Evolutionary conservation across 2,329 filamentous ascomycete species (phyloP).

Genomic region (Diaporthe velutina): DNA sequence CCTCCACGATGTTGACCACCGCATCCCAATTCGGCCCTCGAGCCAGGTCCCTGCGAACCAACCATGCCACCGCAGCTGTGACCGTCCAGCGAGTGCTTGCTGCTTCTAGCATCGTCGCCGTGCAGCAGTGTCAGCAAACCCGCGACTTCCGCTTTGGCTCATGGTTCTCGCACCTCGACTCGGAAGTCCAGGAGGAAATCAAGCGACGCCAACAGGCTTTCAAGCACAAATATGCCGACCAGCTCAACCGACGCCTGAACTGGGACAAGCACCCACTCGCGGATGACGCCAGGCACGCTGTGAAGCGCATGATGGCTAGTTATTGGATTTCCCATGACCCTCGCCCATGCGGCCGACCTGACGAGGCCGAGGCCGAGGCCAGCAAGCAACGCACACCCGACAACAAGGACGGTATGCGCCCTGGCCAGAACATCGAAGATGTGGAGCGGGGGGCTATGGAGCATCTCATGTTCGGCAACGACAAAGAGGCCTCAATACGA

Average conservation of each 20-base stretch:
- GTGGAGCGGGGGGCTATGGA: slow-evolving; percentile 60
- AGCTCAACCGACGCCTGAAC: slow-evolving; percentile 57
- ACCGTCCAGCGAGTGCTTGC: slow-evolving; percentile 35
- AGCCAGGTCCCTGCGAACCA: slow-evolving; percentile 44
- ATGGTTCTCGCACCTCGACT: slow-evolving; percentile 59
- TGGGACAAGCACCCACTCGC: slow-evolving; percentile 58
- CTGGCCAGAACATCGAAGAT: slow-evolving; percentile 58
- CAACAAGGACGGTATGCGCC: slow-evolving; percentile 53
- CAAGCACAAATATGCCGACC: slow-evolving; percentile 61
- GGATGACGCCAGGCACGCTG: slow-evolving; percentile 51
- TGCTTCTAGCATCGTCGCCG: slow-evolving; percentile 41
- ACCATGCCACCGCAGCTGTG: slow-evolving; percentile 37
- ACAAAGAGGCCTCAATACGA: neutral
- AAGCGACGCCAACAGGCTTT: slow-evolving; percentile 55
- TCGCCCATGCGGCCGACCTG: slow-evolving; percentile 49
- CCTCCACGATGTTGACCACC: slow-evolving; percentile 50
- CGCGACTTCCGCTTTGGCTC: slow-evolving; percentile 63
- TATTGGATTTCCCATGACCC: slow-evolving; percentile 52
- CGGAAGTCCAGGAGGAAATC: slow-evolving; percentile 56
- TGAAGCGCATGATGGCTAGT: slow-evolving; percentile 58
- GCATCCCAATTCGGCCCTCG: slow-evolving; percentile 47
- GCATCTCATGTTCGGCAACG: slow-evolving; percentile 53
- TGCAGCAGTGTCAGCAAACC: slow-evolving; percentile 52
- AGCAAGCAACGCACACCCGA: slow-evolving; percentile 52
- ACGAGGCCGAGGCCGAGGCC: slow-evolving; percentile 49